Evolutionary conservation across 805 yeast species (phyloP).

Genomic region (Zygosaccharomyces rouxii): DNA sequence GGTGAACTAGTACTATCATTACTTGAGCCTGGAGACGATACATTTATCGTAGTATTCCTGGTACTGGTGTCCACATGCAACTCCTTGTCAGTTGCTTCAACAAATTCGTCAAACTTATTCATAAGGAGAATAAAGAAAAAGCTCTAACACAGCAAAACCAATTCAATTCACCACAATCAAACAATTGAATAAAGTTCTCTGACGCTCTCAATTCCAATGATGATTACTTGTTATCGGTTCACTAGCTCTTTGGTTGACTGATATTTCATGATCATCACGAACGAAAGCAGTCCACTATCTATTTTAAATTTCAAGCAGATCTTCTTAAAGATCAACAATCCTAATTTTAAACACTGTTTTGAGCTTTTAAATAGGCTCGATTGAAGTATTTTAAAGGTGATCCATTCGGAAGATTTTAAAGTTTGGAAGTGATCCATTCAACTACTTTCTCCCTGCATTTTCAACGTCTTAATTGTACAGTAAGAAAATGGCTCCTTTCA

Average conservation of each 20-base stretch:
- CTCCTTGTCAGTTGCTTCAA: slow-evolving; percentile 34
- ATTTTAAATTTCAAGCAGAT: not conserved
- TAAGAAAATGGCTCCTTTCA: slow-evolving; percentile 50
- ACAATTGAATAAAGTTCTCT: not conserved
- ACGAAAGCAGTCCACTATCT: not conserved
- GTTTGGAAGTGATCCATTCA: not conserved
- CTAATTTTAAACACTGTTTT: not conserved
- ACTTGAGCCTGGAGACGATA: slow-evolving; percentile 14
- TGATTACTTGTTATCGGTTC: not conserved
- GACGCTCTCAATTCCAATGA: not conserved
- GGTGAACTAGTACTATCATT: slow-evolving; percentile 10
- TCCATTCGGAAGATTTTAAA: not conserved
- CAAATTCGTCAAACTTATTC: slow-evolving; percentile 38
- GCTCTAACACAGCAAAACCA: not conserved
- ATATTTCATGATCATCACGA: not conserved
- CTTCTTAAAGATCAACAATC: not conserved
- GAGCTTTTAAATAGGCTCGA: not conserved
- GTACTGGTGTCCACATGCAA: slow-evolving; percentile 38
- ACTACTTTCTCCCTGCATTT: too few species aligned
- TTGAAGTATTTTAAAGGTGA: not conserved
- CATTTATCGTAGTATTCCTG: slow-evolving; percentile 9
- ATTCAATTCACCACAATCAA: not conserved
- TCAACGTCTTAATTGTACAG: too few species aligned
- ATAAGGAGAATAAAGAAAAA: slow-evolving; percentile 14
- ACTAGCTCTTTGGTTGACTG: not conserved